Conservation (phyloP, 768 basidiomycete species). For the Collybiopsis confluens region DNA sequence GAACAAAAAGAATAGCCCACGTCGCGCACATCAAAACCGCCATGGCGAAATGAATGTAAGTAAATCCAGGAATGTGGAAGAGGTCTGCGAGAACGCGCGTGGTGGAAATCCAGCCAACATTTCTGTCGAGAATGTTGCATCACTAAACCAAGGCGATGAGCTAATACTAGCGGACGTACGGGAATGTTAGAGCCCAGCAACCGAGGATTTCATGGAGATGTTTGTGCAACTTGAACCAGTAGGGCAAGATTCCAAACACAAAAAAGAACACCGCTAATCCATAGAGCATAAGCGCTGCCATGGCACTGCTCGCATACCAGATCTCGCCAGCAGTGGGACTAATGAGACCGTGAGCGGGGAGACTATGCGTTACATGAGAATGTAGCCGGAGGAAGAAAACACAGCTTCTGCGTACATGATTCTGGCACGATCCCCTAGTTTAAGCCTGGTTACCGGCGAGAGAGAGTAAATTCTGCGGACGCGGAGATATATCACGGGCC, state of each 20-base stretch:
- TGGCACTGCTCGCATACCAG: constrained; percentile 38
- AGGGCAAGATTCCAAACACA: constrained; percentile 39
- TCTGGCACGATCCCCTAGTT: constrained; percentile 32
- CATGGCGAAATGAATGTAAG: constrained; percentile 36
- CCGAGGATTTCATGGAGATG: constrained; percentile 42
- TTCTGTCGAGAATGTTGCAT: constrained; percentile 16
- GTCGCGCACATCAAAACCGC: constrained; percentile 33
- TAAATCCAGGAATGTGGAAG: constrained; percentile 35
- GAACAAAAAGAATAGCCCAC: constrained; percentile 37
- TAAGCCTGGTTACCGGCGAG: constrained; percentile 16
- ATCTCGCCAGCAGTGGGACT: constrained; percentile 37
- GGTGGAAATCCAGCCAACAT: constrained; percentile 40
- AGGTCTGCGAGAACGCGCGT: constrained; percentile 38
- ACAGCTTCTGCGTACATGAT: constrained; percentile 26
- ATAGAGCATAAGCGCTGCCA: constrained; percentile 35
- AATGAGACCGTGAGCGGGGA: constrained; percentile 26
- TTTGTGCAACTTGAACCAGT: constrained; percentile 47
- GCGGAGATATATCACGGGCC: background rate
- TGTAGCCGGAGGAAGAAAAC: background rate
- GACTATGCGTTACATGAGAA: background rate
- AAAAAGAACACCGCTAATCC: constrained; percentile 47
- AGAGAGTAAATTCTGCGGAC: background rate
- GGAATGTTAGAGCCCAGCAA: constrained; percentile 48
- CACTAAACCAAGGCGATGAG: no score
- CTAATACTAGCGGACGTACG: constrained; percentile 29